phyloP scores from a whole-genome alignment of 345 rosid genomes.

The Eucalyptus shirleyi region DNA sequence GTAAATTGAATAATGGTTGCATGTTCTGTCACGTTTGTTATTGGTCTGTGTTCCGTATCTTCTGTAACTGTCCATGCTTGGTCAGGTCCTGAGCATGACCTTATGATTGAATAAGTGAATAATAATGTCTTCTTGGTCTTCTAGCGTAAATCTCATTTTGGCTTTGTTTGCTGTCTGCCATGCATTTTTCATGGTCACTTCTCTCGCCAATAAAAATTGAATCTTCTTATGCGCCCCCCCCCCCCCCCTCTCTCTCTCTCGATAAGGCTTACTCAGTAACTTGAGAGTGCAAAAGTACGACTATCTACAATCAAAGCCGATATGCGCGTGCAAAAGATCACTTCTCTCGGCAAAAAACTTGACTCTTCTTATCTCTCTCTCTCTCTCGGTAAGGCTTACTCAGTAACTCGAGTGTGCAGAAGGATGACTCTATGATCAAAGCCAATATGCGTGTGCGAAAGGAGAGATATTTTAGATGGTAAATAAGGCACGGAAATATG shows the following conservation, averaged over 20 bases:
- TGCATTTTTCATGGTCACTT: neutral
- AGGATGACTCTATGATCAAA: neutral
- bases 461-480: neutral
- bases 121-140: neutral
- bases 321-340: neutral
- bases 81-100: neutral
- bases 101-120: neutral
- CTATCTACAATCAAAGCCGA: too few relatives aligned
- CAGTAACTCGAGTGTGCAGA: neutral
- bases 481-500: neutral
- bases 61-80: neutral
- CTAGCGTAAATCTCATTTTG: neutral
- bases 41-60: neutral
- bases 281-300: too few relatives aligned
- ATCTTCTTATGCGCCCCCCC: accelerated
- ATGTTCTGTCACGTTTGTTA: neutral
- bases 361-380: neutral
- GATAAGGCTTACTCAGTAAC: too few relatives aligned
- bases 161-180: neutral
- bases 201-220: neutral
- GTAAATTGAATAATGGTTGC: neutral
- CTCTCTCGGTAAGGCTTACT: neutral
- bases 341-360: neutral
- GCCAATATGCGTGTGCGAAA: neutral
- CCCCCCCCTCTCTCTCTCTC: accelerated